phyloP scores from a whole-genome alignment of 306 rosid species.

The Ormosia semicastrata region DNA sequence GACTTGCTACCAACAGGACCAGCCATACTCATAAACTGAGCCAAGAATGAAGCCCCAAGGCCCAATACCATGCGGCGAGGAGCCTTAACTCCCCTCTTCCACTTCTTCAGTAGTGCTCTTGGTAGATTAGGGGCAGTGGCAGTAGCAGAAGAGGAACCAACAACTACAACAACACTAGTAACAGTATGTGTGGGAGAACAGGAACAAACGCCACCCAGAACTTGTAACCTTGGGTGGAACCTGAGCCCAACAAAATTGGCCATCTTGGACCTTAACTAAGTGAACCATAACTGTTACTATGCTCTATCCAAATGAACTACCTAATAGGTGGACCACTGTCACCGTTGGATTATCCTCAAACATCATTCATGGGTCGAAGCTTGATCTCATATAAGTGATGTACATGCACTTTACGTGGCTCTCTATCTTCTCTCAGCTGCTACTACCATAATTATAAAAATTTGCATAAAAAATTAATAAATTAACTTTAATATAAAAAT shows the following conservation, averaged over 20 bases:
- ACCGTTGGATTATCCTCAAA: not conserved
- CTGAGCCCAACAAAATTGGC: constrained; percentile 42
- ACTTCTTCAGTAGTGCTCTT: constrained; percentile 5
- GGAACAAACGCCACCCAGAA: not conserved
- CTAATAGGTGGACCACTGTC: no score
- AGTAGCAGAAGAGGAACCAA: not conserved
- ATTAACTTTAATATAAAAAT: no score
- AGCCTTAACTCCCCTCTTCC: constrained; percentile 35
- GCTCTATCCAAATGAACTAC: not conserved
- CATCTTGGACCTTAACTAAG: constrained; percentile 35
- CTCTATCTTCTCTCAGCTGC: not conserved
- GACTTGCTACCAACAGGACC: constrained; percentile 36
- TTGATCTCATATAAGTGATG: constrained; percentile 21
- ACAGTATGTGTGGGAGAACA: not conserved
- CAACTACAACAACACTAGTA: not conserved
- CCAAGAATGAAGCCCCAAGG: constrained; percentile 49
- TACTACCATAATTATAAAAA: not conserved
- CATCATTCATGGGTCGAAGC: not conserved
- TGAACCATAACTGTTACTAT: not conserved
- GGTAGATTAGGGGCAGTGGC: not conserved
- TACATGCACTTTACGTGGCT: constrained; percentile 43
- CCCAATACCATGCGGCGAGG: constrained; percentile 65
- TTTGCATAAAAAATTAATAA: not conserved
- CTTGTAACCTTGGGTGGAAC: constrained; percentile 29
- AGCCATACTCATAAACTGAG: constrained; percentile 48